These are phyloP conservation scores for Pseudopyricularia javanii DNA, from an alignment of 2,329 filamentous ascomycete genomes.

Conservation along the genomic window DNA sequence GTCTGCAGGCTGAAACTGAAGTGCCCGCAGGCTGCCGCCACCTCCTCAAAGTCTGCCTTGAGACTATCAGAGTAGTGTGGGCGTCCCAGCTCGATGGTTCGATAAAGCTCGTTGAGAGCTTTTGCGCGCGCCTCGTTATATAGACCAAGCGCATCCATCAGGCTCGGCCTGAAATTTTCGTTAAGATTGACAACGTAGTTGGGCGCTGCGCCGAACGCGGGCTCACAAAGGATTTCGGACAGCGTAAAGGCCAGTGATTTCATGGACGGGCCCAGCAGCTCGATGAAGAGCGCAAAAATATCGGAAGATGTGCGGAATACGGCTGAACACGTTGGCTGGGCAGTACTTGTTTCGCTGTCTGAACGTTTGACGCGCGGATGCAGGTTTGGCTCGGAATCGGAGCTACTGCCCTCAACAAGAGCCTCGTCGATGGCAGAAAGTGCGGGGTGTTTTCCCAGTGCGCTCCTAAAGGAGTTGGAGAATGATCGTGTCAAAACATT, in stretches of 20 bases:
- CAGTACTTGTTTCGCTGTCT: neutral
- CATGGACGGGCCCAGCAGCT: conserved; percentile 82
- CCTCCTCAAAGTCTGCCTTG: conserved; percentile 91
- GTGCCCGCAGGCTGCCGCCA: conserved; percentile 93
- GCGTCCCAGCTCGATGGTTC: conserved; percentile 59
- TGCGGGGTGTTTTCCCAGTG: conserved; percentile 28
- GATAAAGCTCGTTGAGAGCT: conserved; percentile 70
- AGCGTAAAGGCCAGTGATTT: conserved; percentile 90
- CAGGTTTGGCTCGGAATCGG: conserved; percentile 21
- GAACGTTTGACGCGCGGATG: conserved; percentile 5
- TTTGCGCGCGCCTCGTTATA: conserved; percentile 66
- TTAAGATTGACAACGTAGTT: conserved; percentile 62
- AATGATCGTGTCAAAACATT: conserved; percentile 11
- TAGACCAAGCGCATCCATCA: conserved; percentile 66
- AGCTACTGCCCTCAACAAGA: conserved; percentile 40
- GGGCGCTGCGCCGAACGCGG: conserved; percentile 63
- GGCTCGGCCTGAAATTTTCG: conserved; percentile 66
- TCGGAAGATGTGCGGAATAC: conserved; percentile 55
- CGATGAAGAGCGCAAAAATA: conserved; percentile 86
- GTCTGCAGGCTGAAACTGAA: conserved; percentile 88
- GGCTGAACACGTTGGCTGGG: neutral
- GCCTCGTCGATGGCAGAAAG: conserved; percentile 52
- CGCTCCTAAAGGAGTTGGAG: conserved; percentile 23
- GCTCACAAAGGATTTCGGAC: conserved; percentile 75
- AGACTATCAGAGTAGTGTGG: conserved; percentile 54